Conservation (phyloP, 768 basidiomycete genomes). For the Favolaschia claudopus region DNA sequence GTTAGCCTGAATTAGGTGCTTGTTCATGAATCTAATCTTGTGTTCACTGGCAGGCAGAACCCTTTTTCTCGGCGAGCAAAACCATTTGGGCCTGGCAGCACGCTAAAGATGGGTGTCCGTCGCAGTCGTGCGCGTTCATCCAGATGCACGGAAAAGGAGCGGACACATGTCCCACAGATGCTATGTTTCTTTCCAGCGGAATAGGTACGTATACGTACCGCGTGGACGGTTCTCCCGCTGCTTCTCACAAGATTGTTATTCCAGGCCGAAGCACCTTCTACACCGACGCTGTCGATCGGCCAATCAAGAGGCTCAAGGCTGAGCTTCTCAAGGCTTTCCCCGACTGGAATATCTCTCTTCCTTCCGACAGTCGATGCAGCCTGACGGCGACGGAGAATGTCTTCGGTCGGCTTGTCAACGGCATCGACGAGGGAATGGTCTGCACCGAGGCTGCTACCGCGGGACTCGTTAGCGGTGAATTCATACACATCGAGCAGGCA, state of each 20-base stretch:
- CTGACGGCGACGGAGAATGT: slow-evolving; percentile 56
- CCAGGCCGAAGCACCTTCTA: slow-evolving; percentile 37
- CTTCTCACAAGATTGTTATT: background rate
- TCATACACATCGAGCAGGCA: slow-evolving; percentile 54
- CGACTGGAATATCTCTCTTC: slow-evolving; percentile 46
- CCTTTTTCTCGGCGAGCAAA: slow-evolving; percentile 50
- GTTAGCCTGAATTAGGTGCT: background rate
- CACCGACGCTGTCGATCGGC: slow-evolving; percentile 38
- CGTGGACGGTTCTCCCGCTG: background rate
- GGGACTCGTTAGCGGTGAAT: slow-evolving; percentile 41
- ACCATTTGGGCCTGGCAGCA: slow-evolving; percentile 51
- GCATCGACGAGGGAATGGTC: slow-evolving; percentile 36
- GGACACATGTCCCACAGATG: slow-evolving; percentile 46
- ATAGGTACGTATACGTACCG: slow-evolving; percentile 41
- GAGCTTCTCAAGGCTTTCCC: slow-evolving; percentile 42
- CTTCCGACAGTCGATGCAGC: slow-evolving; percentile 47
- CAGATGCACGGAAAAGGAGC: slow-evolving; percentile 56
- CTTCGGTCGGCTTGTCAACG: slow-evolving; percentile 53
- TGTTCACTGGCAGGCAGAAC: slow-evolving; percentile 49
- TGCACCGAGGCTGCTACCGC: slow-evolving; percentile 38
- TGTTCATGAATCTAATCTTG: background rate
- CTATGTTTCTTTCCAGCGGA: slow-evolving; percentile 54
- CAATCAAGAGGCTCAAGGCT: slow-evolving; percentile 44
- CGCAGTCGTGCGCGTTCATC: slow-evolving; percentile 50
- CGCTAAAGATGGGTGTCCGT: slow-evolving; percentile 45